Conservation (phyloP, 2,329 filamentous ascomycete genomes). For the Xylaria hypoxylon region DNA sequence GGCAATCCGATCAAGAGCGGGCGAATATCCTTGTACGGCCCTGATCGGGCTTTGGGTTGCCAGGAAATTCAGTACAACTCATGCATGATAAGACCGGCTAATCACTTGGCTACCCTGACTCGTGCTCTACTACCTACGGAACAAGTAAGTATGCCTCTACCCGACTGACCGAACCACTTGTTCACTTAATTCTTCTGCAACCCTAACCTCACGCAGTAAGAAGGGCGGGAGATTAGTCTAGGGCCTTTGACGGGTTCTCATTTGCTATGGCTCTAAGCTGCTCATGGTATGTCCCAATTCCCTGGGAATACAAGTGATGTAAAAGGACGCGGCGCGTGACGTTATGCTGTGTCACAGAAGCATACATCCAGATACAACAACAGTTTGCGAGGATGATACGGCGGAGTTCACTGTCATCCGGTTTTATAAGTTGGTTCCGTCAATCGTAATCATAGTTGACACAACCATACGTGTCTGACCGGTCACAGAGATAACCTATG, state of each 20-base stretch:
- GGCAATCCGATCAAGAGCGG: slow-evolving; percentile 28
- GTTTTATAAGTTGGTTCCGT: slow-evolving; percentile 22
- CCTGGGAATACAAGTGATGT: slow-evolving; percentile 31
- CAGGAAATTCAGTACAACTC: slow-evolving; percentile 22
- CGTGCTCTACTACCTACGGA: slow-evolving; percentile 35
- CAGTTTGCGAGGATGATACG: slow-evolving; percentile 38
- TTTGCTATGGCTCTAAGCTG: slow-evolving; percentile 8
- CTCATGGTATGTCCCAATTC: slow-evolving; percentile 28
- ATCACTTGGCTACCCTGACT: slow-evolving; percentile 38
- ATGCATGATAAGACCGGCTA: slow-evolving; percentile 36
- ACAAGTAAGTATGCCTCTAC: slow-evolving; percentile 44
- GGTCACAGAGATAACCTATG: slow-evolving; percentile 32
- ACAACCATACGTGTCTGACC: slow-evolving; percentile 33
- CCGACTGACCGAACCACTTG: slow-evolving; percentile 43
- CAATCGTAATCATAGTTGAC: slow-evolving; percentile 22
- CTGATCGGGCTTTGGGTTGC: slow-evolving; percentile 36
- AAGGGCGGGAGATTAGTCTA: slow-evolving; percentile 10
- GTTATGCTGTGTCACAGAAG: slow-evolving; percentile 32
- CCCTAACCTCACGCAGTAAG: slow-evolving; percentile 20
- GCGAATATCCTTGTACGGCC: slow-evolving; percentile 29
- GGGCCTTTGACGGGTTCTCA: slow-evolving; percentile 12
- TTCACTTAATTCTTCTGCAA: slow-evolving; percentile 32
- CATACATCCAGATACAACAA: slow-evolving; percentile 35
- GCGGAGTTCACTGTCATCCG: slow-evolving; percentile 20
- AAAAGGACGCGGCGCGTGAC: slow-evolving; percentile 21